Evolutionary conservation across 345 rosid species (phyloP).

Genomic region (Physaria fendleri): DNA sequence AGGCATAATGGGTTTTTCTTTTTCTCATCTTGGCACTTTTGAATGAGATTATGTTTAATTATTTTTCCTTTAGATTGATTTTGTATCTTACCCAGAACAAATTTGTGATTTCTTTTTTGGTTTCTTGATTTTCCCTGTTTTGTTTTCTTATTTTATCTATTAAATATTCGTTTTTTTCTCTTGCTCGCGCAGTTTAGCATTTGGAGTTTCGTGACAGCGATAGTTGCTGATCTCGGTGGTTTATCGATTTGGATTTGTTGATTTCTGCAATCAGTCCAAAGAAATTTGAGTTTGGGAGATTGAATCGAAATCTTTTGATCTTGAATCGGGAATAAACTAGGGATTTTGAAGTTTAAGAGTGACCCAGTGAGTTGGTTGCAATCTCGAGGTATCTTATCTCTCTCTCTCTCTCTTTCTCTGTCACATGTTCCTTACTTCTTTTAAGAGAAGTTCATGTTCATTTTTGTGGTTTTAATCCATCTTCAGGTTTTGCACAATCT

Average conservation of each 20-base stretch:
- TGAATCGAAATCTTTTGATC: conserved; percentile 10
- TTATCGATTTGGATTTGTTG: conserved; percentile 18
- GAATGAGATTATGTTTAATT: background rate
- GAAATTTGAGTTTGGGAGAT: conserved; percentile 1
- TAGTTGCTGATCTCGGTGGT: background rate
- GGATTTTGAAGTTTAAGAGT: conserved; percentile 13
- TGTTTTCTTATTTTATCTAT: background rate
- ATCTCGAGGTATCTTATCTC: conserved; percentile 9
- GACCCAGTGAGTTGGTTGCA: conserved; percentile 18
- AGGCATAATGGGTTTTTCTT: no score
- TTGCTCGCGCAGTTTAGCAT: conserved; percentile 10
- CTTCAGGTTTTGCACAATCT: conserved; percentile 41
- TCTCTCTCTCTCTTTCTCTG: background rate
- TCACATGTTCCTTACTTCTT: background rate
- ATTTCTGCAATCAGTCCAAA: background rate
- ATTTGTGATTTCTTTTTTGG: background rate
- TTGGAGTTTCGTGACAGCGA: conserved; percentile 1
- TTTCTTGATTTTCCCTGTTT: background rate
- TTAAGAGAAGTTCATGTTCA: background rate
- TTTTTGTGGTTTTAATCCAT: background rate
- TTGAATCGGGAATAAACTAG: background rate
- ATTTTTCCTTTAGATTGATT: conserved; percentile 4
- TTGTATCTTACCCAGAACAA: background rate
- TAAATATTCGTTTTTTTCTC: background rate
- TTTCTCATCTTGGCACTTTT: conserved; percentile 1